phyloP scores from a whole-genome alignment of 2,329 filamentous ascomycete species.

The Exophiala sideris region DNA sequence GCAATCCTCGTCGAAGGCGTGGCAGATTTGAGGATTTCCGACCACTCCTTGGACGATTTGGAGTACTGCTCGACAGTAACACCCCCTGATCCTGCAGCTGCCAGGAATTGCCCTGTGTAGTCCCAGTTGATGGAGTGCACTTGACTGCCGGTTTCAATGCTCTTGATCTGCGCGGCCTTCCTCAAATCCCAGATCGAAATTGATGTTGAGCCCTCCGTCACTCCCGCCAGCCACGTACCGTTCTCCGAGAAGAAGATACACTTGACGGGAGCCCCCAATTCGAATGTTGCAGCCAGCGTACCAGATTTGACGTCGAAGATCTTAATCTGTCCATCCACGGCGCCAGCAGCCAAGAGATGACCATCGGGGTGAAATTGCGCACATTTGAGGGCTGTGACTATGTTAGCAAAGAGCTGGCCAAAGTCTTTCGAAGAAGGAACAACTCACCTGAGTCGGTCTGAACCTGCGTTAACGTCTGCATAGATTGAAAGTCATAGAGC shows the following conservation, averaged over 20 bases:
- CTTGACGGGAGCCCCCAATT: constrained; percentile 62
- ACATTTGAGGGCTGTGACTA: constrained; percentile 62
- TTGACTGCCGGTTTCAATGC: constrained; percentile 72
- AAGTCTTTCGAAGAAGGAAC: not conserved
- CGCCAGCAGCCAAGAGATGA: constrained; percentile 85
- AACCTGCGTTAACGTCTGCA: constrained; percentile 70
- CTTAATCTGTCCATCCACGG: constrained; percentile 75
- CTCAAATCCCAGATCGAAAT: constrained; percentile 90
- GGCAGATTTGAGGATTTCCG: constrained; percentile 74
- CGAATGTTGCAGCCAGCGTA: constrained; percentile 71
- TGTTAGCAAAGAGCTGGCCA: constrained; percentile 16
- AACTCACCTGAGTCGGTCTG: constrained; percentile 74
- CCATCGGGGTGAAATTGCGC: constrained; percentile 93
- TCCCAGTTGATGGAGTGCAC: constrained; percentile 82
- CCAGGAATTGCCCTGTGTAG: constrained; percentile 90
- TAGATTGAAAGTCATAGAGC: constrained; percentile 72
- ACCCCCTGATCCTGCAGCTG: constrained; percentile 73
- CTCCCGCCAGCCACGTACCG: constrained; percentile 89
- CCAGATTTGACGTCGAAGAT: constrained; percentile 84
- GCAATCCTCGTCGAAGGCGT: constrained; percentile 68
- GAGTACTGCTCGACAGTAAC: constrained; percentile 85
- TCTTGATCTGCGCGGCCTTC: constrained; percentile 76
- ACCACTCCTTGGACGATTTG: constrained; percentile 85
- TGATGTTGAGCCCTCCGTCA: constrained; percentile 69
- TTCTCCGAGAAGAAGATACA: constrained; percentile 90